These are phyloP conservation scores for Phytophthora brassicae DNA, from an alignment of 352 stramenopile genomes.

Conservation along the genomic window DNA sequence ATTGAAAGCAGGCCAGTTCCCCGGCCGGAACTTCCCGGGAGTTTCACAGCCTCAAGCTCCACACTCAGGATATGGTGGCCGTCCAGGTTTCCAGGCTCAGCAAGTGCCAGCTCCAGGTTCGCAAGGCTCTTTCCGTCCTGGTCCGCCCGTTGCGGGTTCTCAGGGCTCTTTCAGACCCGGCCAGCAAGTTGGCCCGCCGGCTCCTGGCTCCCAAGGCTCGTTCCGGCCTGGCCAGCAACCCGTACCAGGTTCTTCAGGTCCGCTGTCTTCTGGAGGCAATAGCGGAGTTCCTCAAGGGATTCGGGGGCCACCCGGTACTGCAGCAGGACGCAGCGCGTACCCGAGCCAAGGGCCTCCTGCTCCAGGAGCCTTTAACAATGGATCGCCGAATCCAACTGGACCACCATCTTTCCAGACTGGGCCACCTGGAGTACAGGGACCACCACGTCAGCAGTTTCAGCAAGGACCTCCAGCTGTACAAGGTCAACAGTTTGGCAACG, in stretches of 20 bases:
- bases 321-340: slow-evolving; percentile 18
- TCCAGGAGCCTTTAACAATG: slow-evolving; percentile 21
- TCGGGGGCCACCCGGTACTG: slow-evolving; percentile 20
- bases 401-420: slow-evolving; percentile 27
- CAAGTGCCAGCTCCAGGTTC: slow-evolving; percentile 5
- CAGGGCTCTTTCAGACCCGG: slow-evolving; percentile 25
- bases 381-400: not conserved
- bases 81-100: slow-evolving; percentile 22
- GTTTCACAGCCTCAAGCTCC: slow-evolving; percentile 31
- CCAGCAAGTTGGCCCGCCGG: slow-evolving; percentile 9
- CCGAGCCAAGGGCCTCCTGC: slow-evolving; percentile 19
- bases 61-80: slow-evolving; percentile 29
- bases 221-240: slow-evolving; percentile 20
- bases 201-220: slow-evolving; percentile 17
- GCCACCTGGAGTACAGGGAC: slow-evolving; percentile 11
- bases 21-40: slow-evolving; percentile 20
- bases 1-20: slow-evolving; percentile 20
- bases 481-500: slow-evolving; percentile 21
- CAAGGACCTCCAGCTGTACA: slow-evolving; percentile 12
- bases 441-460: slow-evolving; percentile 6
- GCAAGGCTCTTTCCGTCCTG: not conserved
- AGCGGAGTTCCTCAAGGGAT: slow-evolving; percentile 40
- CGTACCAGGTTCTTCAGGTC: slow-evolving; percentile 13
- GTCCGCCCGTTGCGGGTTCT: slow-evolving; percentile 16
- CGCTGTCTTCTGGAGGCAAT: slow-evolving; percentile 41